Evolutionary conservation across 2,329 filamentous ascomycete genomes (phyloP).

Genomic region (Aschersonia sp.): DNA sequence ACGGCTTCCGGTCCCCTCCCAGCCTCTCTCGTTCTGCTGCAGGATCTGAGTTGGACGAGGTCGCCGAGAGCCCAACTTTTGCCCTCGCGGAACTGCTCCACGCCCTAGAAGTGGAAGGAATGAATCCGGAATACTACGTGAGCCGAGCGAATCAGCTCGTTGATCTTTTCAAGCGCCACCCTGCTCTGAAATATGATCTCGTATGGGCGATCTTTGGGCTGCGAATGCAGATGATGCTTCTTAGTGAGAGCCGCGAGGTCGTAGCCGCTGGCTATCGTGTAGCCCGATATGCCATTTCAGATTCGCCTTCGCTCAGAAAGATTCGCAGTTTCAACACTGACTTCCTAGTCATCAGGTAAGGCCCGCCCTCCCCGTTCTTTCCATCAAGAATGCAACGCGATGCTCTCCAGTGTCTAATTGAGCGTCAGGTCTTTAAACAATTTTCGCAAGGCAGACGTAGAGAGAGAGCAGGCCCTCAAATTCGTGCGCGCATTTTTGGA

Average conservation of each 20-base stretch:
- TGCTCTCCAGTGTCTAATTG: neutral
- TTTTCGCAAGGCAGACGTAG: constrained; percentile 90
- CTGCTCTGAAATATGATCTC: constrained; percentile 88
- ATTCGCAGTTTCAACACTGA: constrained; percentile 84
- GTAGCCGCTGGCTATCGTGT: constrained; percentile 89
- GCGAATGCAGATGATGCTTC: constrained; percentile 85
- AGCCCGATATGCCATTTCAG: constrained; percentile 86
- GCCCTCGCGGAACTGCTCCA: constrained; percentile 81
- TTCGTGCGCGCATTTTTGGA: constrained; percentile 92
- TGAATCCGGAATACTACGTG: constrained; percentile 91
- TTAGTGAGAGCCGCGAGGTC: constrained; percentile 91
- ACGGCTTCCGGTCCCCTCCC: constrained; percentile 39
- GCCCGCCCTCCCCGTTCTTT: neutral
- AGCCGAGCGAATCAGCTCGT: constrained; percentile 82
- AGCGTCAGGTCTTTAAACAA: constrained; percentile 63
- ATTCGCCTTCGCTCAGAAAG: constrained; percentile 74
- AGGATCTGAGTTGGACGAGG: constrained; percentile 51
- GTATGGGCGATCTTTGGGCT: constrained; percentile 92
- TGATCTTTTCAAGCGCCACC: constrained; percentile 89
- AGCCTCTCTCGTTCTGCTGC: constrained; percentile 39
- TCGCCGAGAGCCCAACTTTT: constrained; percentile 78
- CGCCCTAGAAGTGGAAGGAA: constrained; percentile 72
- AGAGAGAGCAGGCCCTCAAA: constrained; percentile 92
- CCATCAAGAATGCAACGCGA: neutral
- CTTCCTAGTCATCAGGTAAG: constrained; percentile 59